phyloP scores from a whole-genome alignment of 1,284 basidiomycete genomes.

The Mixia osmundae region DNA sequence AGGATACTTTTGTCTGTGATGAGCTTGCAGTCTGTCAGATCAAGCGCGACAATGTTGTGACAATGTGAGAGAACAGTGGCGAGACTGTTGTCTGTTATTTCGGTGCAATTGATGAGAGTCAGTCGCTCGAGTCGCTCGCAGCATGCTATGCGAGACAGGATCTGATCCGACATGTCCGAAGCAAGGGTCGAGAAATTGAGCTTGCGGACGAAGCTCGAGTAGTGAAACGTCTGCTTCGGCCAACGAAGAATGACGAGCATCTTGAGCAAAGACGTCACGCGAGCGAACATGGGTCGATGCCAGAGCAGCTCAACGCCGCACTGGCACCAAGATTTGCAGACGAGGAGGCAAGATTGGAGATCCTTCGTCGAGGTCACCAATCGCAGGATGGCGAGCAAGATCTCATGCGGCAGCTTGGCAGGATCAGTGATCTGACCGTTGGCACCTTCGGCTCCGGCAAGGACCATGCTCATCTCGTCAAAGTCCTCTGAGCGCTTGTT shows the following conservation, averaged over 20 bases:
- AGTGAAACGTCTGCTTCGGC: slow-evolving; percentile 50
- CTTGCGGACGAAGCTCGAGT: slow-evolving; percentile 65
- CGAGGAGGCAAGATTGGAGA: slow-evolving; percentile 49
- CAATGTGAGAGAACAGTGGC: slow-evolving; percentile 36
- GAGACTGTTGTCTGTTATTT: slow-evolving; percentile 45
- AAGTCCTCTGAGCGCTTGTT: background rate
- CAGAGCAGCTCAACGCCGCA: slow-evolving; percentile 86
- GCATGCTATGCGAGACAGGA: slow-evolving; percentile 44
- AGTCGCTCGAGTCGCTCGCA: slow-evolving; percentile 76
- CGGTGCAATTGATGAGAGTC: slow-evolving; percentile 61
- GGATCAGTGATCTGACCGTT: too few relatives aligned
- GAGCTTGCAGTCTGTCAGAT: slow-evolving; percentile 49
- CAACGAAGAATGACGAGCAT: slow-evolving; percentile 42
- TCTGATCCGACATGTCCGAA: slow-evolving; percentile 46
- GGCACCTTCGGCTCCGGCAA: background rate
- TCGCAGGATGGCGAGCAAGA: slow-evolving; percentile 78
- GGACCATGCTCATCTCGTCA: background rate
- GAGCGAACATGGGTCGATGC: slow-evolving; percentile 64
- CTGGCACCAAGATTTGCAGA: slow-evolving; percentile 81
- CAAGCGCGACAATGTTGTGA: slow-evolving; percentile 60
- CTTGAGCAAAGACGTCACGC: slow-evolving; percentile 45
- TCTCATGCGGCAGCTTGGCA: slow-evolving; percentile 49
- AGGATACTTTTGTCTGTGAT: slow-evolving; percentile 47
- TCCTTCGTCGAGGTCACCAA: slow-evolving; percentile 51
- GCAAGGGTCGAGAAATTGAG: slow-evolving; percentile 67